Conservation (phyloP, 805 yeast genomes). For the Yarrowia keelungensis region DNA sequence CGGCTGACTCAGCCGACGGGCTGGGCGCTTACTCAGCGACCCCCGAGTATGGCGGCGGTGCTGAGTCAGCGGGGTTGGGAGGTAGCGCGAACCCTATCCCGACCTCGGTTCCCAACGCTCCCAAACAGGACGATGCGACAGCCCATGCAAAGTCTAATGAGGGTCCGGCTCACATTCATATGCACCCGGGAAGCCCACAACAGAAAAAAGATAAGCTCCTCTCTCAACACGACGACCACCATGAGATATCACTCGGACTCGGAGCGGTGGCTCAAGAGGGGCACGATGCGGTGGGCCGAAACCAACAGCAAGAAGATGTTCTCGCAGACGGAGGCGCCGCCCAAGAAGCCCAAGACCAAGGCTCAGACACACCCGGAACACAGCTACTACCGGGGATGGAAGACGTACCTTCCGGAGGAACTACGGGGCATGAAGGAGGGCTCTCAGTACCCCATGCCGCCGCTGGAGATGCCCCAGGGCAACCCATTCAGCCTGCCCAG, state of each 20-base stretch:
- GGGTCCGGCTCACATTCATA: conserved; percentile 6
- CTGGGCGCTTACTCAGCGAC: too few species aligned
- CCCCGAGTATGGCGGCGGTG: not conserved
- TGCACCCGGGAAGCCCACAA: conserved; percentile 20
- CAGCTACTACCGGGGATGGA: not conserved
- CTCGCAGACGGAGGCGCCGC: too few species aligned
- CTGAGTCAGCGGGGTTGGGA: not conserved
- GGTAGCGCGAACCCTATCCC: not conserved
- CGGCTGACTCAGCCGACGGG: conserved; percentile 5
- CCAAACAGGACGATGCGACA: conserved; percentile 15
- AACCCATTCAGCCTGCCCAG: conserved; percentile 1
- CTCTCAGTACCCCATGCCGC: not conserved
- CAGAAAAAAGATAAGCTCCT: conserved; percentile 20
- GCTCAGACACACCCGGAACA: too few species aligned
- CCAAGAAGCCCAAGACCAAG: not conserved
- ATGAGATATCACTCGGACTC: conserved; percentile 16
- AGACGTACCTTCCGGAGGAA: conserved; percentile 11
- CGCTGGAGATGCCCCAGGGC: not conserved
- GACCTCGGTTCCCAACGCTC: conserved; percentile 15
- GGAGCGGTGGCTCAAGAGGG: conserved; percentile 23
- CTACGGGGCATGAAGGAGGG: not conserved
- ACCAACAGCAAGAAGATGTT: too few species aligned
- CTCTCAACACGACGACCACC: not conserved
- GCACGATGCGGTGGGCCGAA: conserved; percentile 1
- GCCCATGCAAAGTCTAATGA: conserved; percentile 32